Base-by-base conservation (phyloP, 768 basidiomycete genomes). In the Calocybe cyanea region DNA sequence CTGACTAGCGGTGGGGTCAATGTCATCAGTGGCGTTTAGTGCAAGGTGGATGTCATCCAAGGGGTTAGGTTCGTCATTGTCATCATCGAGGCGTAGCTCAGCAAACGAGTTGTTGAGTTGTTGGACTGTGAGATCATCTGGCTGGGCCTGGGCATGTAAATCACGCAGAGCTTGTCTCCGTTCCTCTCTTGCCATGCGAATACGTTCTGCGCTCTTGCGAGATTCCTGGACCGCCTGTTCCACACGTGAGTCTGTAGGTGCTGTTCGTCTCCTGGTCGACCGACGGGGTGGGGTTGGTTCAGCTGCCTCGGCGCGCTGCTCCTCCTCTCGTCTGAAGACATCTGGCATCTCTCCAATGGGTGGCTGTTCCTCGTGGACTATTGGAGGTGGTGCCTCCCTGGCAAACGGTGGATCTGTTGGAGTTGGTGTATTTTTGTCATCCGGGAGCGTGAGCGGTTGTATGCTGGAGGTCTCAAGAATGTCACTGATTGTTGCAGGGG, bases 221-320 rank as follows among this genome's bases (percentile, higher is more conserved):
- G 45, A 40, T 14, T 50, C 45, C 18, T 44, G 20, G 10, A 49
- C 34, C 7, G 45, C 45, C 8, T 18, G 24, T 23, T 46, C 37
- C 3, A 41, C n/a, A 9, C 31, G 19, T 13, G 30, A n/a, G 25
- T 19, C 17, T 15, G 19, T 28, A 3, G 34, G 24, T 9, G n/a
- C 21, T 2, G 38, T 20, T 25, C 25, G 36, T 28, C 20, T 21
- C 7, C 44, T 45, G 18, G 44, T 34, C 9, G 46, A 41, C 8
- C 21, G 33, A 10, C 34, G 42, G 15, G 35, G 49, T 28, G 32
- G n/a, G 10, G 6, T 7, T 4, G 35, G 38, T 4, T 21, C 19
- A 11, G 39, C 31, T 2, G 28, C 15, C 23, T 32, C 20, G 25
- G 15, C 21, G 4, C 25, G 40, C 3, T 41, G 25, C 2, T 11